Evolutionary conservation across 768 basidiomycete species (phyloP).

Genomic region (Suillus clintonianus): DNA sequence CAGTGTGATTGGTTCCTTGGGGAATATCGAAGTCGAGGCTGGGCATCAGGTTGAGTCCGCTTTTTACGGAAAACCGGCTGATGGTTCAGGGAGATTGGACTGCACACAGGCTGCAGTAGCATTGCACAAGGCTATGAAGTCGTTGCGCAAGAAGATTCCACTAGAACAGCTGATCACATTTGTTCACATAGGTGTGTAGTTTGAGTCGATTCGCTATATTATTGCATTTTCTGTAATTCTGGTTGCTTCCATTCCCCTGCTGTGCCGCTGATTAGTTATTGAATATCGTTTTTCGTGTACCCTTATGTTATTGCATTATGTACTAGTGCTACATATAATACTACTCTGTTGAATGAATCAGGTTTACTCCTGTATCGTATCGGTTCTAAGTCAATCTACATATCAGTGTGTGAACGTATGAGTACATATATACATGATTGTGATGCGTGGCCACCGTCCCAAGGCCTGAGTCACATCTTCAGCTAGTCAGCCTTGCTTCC

Average conservation of each 20-base stretch:
- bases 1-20: conserved; percentile 23
- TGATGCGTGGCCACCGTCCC: too few species aligned
- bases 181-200: conserved; percentile 4
- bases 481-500: conserved; percentile 12
- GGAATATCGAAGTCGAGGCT: conserved; percentile 8
- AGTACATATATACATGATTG: conserved; percentile 12
- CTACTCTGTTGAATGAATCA: conserved; percentile 6
- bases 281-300: too few species aligned
- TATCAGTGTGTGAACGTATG: conserved; percentile 11
- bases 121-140: too few species aligned
- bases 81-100: neutral
- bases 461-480: conserved; percentile 22
- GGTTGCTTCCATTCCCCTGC: too few species aligned
- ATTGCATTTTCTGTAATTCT: too few species aligned
- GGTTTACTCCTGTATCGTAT: too few species aligned
- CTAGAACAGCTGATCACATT: conserved; percentile 5
- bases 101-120: neutral
- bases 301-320: too few species aligned
- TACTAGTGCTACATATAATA: conserved; percentile 15
- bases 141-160: neutral
- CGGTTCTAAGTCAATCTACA: too few species aligned
- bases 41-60: neutral
- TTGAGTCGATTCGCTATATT: too few species aligned
- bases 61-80: neutral
- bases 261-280: too few species aligned